phyloP scores from a whole-genome alignment of 2,329 filamentous ascomycete species.

The Ophidiomyces ophidiicola region DNA sequence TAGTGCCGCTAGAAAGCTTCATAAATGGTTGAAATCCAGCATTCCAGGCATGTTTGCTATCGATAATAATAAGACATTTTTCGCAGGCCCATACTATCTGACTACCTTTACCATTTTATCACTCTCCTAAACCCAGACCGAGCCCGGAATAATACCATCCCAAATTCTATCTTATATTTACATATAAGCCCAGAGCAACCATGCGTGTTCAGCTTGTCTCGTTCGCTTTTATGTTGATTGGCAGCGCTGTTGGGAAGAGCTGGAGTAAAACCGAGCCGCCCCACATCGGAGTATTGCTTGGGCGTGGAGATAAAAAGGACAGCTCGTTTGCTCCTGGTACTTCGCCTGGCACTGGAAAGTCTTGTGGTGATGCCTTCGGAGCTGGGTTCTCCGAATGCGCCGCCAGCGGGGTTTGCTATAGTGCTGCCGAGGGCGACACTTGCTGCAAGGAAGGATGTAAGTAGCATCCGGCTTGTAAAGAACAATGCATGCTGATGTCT shows the following conservation, averaged over 20 bases:
- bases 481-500: background rate
- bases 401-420: slow-evolving; percentile 14
- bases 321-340: slow-evolving; percentile 13
- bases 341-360: slow-evolving; percentile 7
- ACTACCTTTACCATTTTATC: too few species aligned
- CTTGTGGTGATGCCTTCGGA: slow-evolving; percentile 15
- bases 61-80: too few species aligned
- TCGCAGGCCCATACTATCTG: too few species aligned
- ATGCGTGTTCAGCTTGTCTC: background rate
- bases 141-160: too few species aligned
- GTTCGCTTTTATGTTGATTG: background rate
- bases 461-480: background rate
- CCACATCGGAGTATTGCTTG: background rate
- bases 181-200: too few species aligned
- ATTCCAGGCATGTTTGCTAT: too few species aligned
- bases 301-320: slow-evolving; percentile 1
- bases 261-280: background rate
- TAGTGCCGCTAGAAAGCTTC: too few species aligned
- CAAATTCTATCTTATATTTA: too few species aligned
- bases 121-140: too few species aligned
- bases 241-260: background rate
- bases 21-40: too few species aligned
- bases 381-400: slow-evolving; percentile 14
- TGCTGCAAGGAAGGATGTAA: slow-evolving; percentile 19
- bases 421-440: slow-evolving; percentile 15